A percentile compares a stretch with the other conserved stretches of the same genome.
Evolutionary conservation across 306 rosid genomes (phyloP).

Genomic region (Rosa rugosa): DNA sequence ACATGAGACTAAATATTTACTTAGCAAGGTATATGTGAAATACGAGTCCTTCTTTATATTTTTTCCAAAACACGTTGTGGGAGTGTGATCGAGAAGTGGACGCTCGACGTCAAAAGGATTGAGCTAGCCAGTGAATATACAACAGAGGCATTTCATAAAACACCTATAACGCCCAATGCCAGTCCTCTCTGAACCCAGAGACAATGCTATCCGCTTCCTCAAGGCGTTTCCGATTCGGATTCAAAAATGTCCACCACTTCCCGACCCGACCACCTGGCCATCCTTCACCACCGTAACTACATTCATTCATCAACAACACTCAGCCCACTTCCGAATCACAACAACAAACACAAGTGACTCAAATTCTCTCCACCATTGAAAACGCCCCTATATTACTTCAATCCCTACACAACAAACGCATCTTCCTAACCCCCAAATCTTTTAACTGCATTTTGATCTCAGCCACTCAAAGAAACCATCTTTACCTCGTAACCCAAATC

Average conservation of each 20-base stretch:
- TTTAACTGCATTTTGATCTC: constrained; percentile 47
- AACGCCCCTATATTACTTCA: constrained; percentile 44
- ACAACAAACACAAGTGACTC: constrained; percentile 37
- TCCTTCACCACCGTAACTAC: constrained; percentile 27
- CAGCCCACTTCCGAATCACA: constrained; percentile 27
- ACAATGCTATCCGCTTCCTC: constrained; percentile 12
- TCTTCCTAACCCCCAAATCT: constrained; percentile 31
- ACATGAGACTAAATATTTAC: too few species aligned
- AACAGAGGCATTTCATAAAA: too few species aligned
- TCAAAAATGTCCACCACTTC: too few species aligned
- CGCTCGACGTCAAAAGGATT: too few species aligned
- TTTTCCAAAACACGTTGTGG: too few species aligned
- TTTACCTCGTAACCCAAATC: constrained; percentile 46
- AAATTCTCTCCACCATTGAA: constrained; percentile 41
- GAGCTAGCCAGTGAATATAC: too few species aligned
- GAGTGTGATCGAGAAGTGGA: too few species aligned
- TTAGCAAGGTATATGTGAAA: too few species aligned
- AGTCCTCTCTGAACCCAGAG: neutral
- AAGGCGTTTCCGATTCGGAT: neutral
- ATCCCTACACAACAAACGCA: constrained; percentile 36
- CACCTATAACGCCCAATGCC: neutral
- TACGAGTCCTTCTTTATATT: too few species aligned
- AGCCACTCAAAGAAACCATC: constrained; percentile 56
- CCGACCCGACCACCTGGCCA: constrained; percentile 17
- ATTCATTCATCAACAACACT: constrained; percentile 25